Evolutionary conservation across 208 protist genomes (phyloP).

Genomic region (Phytomonas francai): DNA sequence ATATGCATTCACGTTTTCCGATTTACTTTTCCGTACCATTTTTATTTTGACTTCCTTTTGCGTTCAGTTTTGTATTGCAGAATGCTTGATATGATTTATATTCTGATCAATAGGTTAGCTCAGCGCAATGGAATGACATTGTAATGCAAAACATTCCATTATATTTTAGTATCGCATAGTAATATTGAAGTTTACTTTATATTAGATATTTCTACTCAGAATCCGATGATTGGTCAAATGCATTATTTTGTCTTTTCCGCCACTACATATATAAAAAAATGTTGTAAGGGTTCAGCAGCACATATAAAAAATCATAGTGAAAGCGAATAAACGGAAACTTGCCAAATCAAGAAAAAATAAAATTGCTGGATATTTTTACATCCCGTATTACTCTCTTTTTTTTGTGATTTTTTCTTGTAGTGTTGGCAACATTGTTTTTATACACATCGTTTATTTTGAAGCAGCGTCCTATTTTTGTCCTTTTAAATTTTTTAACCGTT

Average conservation of each 20-base stretch:
- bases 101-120: background rate
- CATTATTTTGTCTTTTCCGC: background rate
- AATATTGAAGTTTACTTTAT: too few species aligned
- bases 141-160: background rate
- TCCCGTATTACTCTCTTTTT: background rate
- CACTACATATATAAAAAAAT: background rate
- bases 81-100: background rate
- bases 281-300: background rate
- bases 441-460: background rate
- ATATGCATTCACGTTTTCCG: background rate
- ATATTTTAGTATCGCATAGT: conserved; percentile 1
- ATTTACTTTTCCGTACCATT: background rate
- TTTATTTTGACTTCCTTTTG: background rate
- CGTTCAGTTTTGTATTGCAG: background rate
- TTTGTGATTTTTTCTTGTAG: background rate
- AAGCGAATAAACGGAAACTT: background rate
- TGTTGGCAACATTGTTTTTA: conserved; percentile 2
- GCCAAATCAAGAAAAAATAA: background rate
- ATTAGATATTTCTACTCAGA: too few species aligned
- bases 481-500: conserved; percentile 2
- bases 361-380: conserved; percentile 1
- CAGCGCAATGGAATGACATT: background rate
- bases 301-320: background rate
- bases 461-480: background rate
- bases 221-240: background rate